Base-by-base conservation (phyloP, 495 filamentous ascomycete genomes). In the Aspergillus heteromorphus region DNA sequence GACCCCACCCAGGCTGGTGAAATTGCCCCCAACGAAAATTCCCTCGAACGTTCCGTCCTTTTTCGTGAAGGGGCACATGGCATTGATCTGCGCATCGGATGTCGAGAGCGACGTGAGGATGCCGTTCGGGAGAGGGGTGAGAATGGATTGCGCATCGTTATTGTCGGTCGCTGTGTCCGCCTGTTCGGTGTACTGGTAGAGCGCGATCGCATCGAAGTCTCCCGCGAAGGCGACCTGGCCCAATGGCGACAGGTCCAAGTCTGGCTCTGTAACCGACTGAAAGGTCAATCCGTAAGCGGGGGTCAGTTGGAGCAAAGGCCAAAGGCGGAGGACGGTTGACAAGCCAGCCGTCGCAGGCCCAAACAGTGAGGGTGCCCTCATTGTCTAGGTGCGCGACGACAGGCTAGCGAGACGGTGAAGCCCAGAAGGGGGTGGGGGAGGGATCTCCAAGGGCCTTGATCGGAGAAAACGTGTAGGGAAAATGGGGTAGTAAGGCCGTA, bases 1-100 rank as follows among this genome's bases (percentile, higher is more conserved):
- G 40, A 85, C 75, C 43, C 83, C 83, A 30, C 85, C 88, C 34
- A 98, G 69, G 62, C 88, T 95, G n/a, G 92, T 97, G 68, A 99
- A 99, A 73, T 96, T 97, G 13, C 93, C 93, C 20, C 86, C 93
- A 4, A 97, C 80, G 19, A 97, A 83, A 23, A 96, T 82, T 11
- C 89, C 89, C 16, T 81, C 77, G 31, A 86, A 73, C 4, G 72
- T 80, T 45, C 88, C 88, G 67, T 88, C 77, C 38, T 78, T 77
- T 66, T 81, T 71, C 16, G 83, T 76, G 64, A 92, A 92, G 17
- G 86, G 73, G 72, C 95, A 97, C 87, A 97, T 91, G 30, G 87
- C 78, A 60, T 81, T 79, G 59, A 98, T 96, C 20, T 84, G 79
- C 29, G 83, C 91, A 70, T 98, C 91, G 38, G 93, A 83, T 40